Evolutionary conservation across 257 asterid genomes (phyloP).

Genomic region (Jacaranda mimosifolia): DNA sequence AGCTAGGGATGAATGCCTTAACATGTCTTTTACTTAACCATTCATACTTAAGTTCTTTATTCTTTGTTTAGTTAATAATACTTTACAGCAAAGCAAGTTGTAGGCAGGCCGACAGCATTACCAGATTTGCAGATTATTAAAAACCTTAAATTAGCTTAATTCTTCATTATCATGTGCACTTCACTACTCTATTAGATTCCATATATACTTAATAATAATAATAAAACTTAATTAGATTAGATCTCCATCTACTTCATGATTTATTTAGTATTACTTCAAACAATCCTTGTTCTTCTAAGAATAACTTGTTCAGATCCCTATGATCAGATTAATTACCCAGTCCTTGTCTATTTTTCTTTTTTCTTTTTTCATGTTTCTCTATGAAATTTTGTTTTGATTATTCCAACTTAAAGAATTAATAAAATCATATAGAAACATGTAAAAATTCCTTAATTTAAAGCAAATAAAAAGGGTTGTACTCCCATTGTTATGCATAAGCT

Average conservation of each 20-base stretch:
- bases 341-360: neutral
- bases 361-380: neutral
- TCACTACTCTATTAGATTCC: slow-evolving; percentile 48
- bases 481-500: neutral
- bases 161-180: slow-evolving; percentile 55
- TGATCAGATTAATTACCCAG: slow-evolving; percentile 39
- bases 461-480: neutral
- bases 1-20: no score
- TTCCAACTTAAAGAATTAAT: slow-evolving; percentile 13
- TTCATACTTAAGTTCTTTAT: no score
- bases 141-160: slow-evolving; percentile 28
- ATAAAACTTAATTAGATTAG: slow-evolving; percentile 31
- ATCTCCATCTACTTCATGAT: slow-evolving; percentile 40
- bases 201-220: no score
- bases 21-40: no score
- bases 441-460: neutral
- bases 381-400: neutral
- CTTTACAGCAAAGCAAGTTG: slow-evolving; percentile 51
- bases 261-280: slow-evolving; percentile 31
- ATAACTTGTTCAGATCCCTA: slow-evolving; percentile 58
- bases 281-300: slow-evolving; percentile 51
- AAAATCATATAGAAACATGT: no score
- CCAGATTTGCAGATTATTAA: slow-evolving; percentile 50
- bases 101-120: slow-evolving; percentile 66
- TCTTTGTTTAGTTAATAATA: slow-evolving; percentile 22